Evolutionary conservation across 495 filamentous ascomycete genomes (phyloP).

Genomic region (Penicillium paxilli): DNA sequence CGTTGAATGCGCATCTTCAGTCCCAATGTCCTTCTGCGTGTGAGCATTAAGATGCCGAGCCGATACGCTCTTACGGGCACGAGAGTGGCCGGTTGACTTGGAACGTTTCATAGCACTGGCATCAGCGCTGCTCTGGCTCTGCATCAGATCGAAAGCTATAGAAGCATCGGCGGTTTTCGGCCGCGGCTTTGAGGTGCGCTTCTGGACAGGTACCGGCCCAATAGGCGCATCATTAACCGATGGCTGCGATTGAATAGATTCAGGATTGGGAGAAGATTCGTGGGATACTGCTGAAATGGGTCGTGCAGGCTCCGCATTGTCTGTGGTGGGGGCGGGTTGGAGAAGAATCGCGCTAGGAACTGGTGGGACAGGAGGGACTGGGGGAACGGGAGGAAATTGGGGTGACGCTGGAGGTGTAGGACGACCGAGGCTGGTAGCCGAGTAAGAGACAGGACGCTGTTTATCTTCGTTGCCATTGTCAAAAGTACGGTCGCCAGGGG

Average conservation of each 20-base stretch:
- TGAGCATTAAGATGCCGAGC: constrained; percentile 27
- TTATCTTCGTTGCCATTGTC: constrained; percentile 31
- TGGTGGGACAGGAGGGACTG: constrained; percentile 13
- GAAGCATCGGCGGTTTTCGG: constrained; percentile 57
- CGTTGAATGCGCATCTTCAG: constrained; percentile 27
- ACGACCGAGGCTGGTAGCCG: constrained; percentile 32
- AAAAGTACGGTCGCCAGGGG: constrained; percentile 53
- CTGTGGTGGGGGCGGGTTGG: constrained; percentile 52
- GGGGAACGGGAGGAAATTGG: constrained; percentile 27
- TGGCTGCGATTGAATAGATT: constrained; percentile 46
- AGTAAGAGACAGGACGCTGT: constrained; percentile 37
- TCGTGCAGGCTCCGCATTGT: constrained; percentile 64
- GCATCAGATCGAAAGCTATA: constrained; percentile 35
- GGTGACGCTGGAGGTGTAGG: constrained; percentile 39
- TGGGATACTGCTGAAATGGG: constrained; percentile 73
- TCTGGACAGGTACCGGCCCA: constrained; percentile 61
- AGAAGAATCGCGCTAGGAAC: constrained; percentile 20
- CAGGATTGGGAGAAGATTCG: constrained; percentile 67
- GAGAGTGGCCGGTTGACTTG: constrained; percentile 38
- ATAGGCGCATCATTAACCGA: constrained; percentile 57
- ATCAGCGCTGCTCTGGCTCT: constrained; percentile 12
- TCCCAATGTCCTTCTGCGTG: background rate
- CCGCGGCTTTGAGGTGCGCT: constrained; percentile 40
- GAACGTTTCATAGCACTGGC: constrained; percentile 33
- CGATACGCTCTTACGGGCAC: constrained; percentile 36